Conservation (phyloP, 768 basidiomycete species). For the Russula vinacea region DNA sequence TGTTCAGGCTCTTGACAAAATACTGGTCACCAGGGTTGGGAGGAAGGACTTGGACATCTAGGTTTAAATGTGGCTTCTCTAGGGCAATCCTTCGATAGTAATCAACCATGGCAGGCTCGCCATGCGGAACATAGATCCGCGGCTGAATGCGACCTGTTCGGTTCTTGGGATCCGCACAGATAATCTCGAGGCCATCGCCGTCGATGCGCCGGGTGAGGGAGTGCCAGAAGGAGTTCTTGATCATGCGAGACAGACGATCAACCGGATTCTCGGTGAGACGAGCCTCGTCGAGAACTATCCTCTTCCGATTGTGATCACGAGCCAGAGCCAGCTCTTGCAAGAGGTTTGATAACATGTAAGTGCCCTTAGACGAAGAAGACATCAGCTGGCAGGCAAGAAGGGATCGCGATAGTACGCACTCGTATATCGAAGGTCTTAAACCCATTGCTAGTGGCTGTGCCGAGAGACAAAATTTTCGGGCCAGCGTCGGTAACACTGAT, state of each 20-base stretch:
- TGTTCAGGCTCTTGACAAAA: conserved; percentile 91
- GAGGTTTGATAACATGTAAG: conserved; percentile 99
- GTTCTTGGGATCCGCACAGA: conserved; percentile 98
- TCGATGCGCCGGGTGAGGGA: conserved; percentile 95
- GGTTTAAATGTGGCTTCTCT: conserved; percentile 90
- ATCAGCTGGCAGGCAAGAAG: conserved; percentile 22
- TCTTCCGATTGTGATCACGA: conserved; percentile 89
- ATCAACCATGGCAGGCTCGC: conserved; percentile 90
- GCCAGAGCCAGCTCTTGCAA: conserved; percentile 98
- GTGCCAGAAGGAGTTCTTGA: conserved; percentile 97
- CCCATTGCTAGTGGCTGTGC: conserved; percentile 95
- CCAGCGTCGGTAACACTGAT: conserved; percentile 96
- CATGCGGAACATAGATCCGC: conserved; percentile 91
- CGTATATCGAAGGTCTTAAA: conserved; percentile 97
- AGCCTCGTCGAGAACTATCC: conserved; percentile 98
- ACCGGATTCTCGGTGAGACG: conserved; percentile 97
- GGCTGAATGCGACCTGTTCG: conserved; percentile 86
- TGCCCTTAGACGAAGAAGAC: conserved; percentile 56
- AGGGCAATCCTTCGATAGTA: conserved; percentile 90
- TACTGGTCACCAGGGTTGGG: conserved; percentile 78
- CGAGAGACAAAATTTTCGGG: conserved; percentile 92
- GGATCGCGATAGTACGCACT: conserved; percentile 43
- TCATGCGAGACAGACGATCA: conserved; percentile 94
- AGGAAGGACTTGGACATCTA: conserved; percentile 91
- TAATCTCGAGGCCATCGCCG: conserved; percentile 94